phyloP scores from a whole-genome alignment of 176 grass and related monocot species.

The Aegilops tauschii region DNA sequence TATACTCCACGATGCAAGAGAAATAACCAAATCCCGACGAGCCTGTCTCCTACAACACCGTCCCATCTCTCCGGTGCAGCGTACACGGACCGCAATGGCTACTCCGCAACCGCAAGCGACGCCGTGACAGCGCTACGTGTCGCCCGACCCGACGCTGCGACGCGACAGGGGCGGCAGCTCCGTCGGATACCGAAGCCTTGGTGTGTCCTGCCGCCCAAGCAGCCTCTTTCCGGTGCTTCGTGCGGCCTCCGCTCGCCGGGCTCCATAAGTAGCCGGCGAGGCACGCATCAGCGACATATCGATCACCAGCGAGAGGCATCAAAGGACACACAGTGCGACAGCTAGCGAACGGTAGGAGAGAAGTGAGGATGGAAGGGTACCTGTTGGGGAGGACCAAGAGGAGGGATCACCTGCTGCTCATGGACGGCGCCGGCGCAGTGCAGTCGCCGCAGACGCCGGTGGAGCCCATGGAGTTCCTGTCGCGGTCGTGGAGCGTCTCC shows the following conservation, averaged over 20 bases:
- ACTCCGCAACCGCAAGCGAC: background rate
- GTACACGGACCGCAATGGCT: slow-evolving; percentile 8
- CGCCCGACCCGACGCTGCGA: background rate
- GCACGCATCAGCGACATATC: background rate
- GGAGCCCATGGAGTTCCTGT: slow-evolving; percentile 79
- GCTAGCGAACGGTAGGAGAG: background rate
- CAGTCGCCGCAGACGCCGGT: slow-evolving; percentile 47
- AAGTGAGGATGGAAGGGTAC: slow-evolving; percentile 39
- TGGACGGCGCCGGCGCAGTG: slow-evolving; percentile 12
- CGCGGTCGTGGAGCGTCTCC: slow-evolving; percentile 66
- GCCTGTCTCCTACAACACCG: slow-evolving; percentile 15
- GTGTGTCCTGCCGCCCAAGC: slow-evolving; percentile 50
- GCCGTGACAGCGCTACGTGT: slow-evolving; percentile 24
- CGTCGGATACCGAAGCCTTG: slow-evolving; percentile 31
- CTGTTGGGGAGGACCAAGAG: slow-evolving; percentile 38
- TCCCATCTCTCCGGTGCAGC: slow-evolving; percentile 13
- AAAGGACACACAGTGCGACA: background rate
- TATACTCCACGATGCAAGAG: background rate
- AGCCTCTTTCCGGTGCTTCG: slow-evolving; percentile 38
- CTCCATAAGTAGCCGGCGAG: slow-evolving; percentile 24
- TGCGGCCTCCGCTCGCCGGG: slow-evolving; percentile 7
- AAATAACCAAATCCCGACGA: slow-evolving; percentile 18
- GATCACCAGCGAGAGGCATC: background rate
- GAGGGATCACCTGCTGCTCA: slow-evolving; percentile 60
- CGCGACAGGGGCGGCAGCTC: slow-evolving; percentile 34